Conservation (phyloP, 1,284 basidiomycete species). For the Testicularia cyperi region DNA sequence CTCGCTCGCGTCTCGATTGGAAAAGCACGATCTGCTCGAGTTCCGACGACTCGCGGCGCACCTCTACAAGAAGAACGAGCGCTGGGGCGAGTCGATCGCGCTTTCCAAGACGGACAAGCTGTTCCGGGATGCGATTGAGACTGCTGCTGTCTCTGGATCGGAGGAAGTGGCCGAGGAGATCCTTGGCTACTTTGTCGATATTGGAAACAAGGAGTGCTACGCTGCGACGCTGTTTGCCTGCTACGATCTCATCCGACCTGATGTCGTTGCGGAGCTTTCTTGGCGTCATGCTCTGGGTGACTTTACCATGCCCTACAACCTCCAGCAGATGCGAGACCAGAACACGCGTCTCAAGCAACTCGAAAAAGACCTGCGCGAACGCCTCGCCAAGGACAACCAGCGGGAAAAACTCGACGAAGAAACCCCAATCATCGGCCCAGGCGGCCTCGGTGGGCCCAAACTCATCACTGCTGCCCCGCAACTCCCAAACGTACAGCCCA, state of each 20-base stretch:
- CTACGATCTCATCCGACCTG: conserved; percentile 86
- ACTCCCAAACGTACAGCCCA: conserved; percentile 1
- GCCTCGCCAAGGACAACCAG: conserved; percentile 71
- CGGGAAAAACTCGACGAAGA: conserved; percentile 75
- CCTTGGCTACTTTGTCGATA: conserved; percentile 79
- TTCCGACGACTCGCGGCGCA: conserved; percentile 87
- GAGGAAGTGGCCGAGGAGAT: conserved; percentile 90
- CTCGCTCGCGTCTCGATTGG: conserved; percentile 78
- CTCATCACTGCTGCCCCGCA: conserved; percentile 41
- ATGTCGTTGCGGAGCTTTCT: conserved; percentile 88
- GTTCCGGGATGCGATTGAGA: conserved; percentile 93
- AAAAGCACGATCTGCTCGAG: conserved; percentile 88
- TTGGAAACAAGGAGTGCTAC: conserved; percentile 98
- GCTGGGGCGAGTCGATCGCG: conserved; percentile 92
- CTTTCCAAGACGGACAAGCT: conserved; percentile 94
- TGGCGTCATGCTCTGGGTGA: conserved; percentile 95
- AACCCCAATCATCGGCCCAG: conserved; percentile 38
- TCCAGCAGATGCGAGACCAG: conserved; percentile 70
- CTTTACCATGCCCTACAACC: conserved; percentile 91
- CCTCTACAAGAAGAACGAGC: conserved; percentile 92
- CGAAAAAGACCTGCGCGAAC: conserved; percentile 79
- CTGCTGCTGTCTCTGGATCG: conserved; percentile 77
- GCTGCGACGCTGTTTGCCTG: conserved; percentile 84
- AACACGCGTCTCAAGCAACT: conserved; percentile 62
- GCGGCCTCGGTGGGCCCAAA: conserved; percentile 37